phyloP scores from a whole-genome alignment of 2,329 filamentous ascomycete species.

The Fonsecaea pugnacius region DNA sequence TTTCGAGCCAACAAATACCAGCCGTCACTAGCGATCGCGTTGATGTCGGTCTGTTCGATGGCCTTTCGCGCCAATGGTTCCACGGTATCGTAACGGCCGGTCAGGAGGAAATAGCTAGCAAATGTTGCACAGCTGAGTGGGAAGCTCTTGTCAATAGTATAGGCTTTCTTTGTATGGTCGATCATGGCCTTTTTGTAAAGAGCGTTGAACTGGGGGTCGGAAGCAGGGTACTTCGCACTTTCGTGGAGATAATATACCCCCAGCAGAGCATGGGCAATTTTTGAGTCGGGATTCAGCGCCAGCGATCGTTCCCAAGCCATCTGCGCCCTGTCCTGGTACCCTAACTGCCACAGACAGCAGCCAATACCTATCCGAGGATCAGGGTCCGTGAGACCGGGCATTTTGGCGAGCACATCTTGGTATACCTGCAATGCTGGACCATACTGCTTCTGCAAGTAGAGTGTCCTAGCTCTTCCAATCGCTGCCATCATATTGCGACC shows the following conservation, averaged over 20 bases:
- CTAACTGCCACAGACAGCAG: conserved; percentile 95
- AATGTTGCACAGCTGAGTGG: conserved; percentile 90
- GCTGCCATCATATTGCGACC: conserved; percentile 90
- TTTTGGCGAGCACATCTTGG: conserved; percentile 82
- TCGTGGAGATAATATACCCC: conserved; percentile 88
- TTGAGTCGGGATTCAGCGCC: conserved; percentile 73
- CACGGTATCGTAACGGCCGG: conserved; percentile 78
- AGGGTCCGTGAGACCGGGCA: conserved; percentile 85
- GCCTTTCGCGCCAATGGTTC: conserved; percentile 88
- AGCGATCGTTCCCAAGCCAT: conserved; percentile 85
- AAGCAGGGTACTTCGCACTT: conserved; percentile 79
- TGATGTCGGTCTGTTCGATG: conserved; percentile 94
- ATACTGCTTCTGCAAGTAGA: conserved; percentile 85
- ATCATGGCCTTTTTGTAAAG: conserved; percentile 94
- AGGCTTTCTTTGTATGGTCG: conserved; percentile 89
- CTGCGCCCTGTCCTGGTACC: conserved; percentile 90
- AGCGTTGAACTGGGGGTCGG: conserved; percentile 79
- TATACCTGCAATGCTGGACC: conserved; percentile 81
- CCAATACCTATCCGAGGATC: conserved; percentile 96
- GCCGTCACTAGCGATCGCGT: conserved; percentile 93
- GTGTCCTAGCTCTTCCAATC: conserved; percentile 83
- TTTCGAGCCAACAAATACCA: conserved; percentile 95
- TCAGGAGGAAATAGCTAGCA: conserved; percentile 83
- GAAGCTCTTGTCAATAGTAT: conserved; percentile 89
- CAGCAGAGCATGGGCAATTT: conserved; percentile 85